phyloP scores from a whole-genome alignment of 345 rosid species.

The Hibiscus syriacus region DNA sequence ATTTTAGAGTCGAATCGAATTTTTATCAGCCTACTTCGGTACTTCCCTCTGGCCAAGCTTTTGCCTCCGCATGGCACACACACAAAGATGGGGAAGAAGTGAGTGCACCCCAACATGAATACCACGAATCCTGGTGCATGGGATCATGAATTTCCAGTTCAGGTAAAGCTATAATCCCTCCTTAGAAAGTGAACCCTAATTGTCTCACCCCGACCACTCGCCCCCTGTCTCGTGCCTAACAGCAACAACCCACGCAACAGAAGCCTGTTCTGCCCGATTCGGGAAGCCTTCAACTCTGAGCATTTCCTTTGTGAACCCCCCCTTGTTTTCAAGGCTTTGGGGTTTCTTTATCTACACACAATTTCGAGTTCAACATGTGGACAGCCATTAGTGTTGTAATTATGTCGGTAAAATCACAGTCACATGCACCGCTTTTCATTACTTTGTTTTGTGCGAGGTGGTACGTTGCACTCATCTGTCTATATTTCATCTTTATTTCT shows the following conservation, averaged over 20 bases:
- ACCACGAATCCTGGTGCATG: not conserved
- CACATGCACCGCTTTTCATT: not conserved
- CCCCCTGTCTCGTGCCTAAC: constrained; percentile 10
- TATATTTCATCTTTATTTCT: not conserved
- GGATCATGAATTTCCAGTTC: not conserved
- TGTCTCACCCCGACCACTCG: constrained; percentile 11
- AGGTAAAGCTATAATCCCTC: not conserved
- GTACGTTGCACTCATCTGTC: not conserved
- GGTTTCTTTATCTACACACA: not conserved
- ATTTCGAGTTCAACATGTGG: not conserved
- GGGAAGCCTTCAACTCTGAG: constrained; percentile 10
- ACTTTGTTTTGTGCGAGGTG: not conserved
- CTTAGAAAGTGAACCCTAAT: not conserved
- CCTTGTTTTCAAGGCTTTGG: not conserved
- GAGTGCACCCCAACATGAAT: not conserved
- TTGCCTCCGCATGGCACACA: not conserved
- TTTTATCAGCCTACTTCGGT: no score
- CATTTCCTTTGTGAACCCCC: not conserved
- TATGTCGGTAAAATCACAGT: not conserved
- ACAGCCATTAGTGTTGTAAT: not conserved
- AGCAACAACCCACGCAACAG: not conserved
- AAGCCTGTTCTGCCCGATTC: not conserved
- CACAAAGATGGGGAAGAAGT: not conserved
- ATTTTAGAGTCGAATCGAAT: no score
- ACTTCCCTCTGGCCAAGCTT: no score